Percentiles rank a stretch among this genome's conserved stretches.
These are phyloP conservation scores for Fusarium paranaense DNA, from an alignment of 2,329 filamentous ascomycete species.

Conservation along the genomic window DNA sequence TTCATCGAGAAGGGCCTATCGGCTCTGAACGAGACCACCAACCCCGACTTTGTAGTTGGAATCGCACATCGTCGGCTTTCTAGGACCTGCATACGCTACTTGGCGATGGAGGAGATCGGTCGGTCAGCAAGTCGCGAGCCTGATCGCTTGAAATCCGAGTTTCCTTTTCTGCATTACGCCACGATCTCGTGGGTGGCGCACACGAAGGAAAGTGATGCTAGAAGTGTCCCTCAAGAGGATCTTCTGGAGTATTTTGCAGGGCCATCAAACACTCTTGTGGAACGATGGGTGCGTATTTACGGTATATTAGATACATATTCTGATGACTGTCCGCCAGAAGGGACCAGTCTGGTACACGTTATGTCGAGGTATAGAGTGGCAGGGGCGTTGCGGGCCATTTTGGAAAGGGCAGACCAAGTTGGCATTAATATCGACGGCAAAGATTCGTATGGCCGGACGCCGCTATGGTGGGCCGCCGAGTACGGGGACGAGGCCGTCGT, in stretches of 20 bases:
- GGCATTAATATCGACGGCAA: background rate
- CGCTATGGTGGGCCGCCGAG: background rate
- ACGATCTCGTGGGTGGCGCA: background rate
- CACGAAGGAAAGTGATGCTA: background rate
- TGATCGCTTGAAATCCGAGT: too few relatives aligned
- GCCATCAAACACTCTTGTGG: background rate
- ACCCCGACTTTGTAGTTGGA: too few relatives aligned
- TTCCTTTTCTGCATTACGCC: background rate
- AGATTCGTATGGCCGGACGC: background rate
- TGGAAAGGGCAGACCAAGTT: background rate
- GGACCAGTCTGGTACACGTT: background rate
- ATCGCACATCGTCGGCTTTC: too few relatives aligned
- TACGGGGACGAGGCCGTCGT: background rate
- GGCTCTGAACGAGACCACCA: too few relatives aligned
- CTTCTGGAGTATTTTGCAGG: background rate
- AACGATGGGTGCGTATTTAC: background rate
- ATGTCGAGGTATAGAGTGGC: background rate
- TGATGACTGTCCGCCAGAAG: background rate
- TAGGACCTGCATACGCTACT: too few relatives aligned
- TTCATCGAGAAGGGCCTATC: too few relatives aligned
- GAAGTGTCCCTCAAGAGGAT: background rate
- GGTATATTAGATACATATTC: rapidly evolving
- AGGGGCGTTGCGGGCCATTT: background rate
- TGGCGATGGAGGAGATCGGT: too few relatives aligned
- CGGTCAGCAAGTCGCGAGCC: too few relatives aligned